These are phyloP conservation scores for Grosmannia clavigera DNA, from an alignment of 2,329 filamentous ascomycete genomes.

Conservation along the genomic window DNA sequence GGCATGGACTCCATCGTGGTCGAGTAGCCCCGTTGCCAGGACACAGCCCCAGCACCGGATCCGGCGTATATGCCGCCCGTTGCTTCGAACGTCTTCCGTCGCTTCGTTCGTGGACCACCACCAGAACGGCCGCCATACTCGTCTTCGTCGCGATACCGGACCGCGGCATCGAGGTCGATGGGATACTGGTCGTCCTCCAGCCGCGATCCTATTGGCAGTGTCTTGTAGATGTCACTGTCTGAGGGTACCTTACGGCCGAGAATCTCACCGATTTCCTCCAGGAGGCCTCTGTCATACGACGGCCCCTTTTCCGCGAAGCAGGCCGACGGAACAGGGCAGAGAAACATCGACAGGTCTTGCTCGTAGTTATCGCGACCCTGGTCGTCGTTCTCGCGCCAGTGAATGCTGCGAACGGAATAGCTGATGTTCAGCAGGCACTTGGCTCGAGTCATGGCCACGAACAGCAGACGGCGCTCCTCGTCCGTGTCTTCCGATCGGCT, in stretches of 20 bases:
- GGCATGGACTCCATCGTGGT: slow-evolving; percentile 52
- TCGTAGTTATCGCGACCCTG: slow-evolving; percentile 29
- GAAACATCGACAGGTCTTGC: slow-evolving; percentile 59
- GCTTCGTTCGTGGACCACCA: slow-evolving; percentile 3
- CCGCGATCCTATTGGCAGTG: slow-evolving; percentile 39
- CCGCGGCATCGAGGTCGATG: slow-evolving; percentile 35
- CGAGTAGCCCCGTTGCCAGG: slow-evolving; percentile 28
- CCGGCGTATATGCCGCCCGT: not conserved
- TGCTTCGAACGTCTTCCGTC: slow-evolving; percentile 13
- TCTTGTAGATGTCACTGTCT: slow-evolving; percentile 38
- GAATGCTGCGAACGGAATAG: slow-evolving; percentile 52
- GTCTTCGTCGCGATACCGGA: not conserved
- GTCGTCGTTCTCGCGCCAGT: slow-evolving; percentile 21
- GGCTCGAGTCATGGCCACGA: slow-evolving; percentile 93
- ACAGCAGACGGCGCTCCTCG: slow-evolving; percentile 79
- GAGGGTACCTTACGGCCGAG: slow-evolving; percentile 50
- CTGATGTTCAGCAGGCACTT: slow-evolving; percentile 79
- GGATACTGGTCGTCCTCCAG: slow-evolving; percentile 59
- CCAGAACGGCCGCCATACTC: not conserved
- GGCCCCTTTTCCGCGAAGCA: slow-evolving; percentile 50
- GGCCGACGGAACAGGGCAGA: slow-evolving; percentile 38
- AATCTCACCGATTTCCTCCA: slow-evolving; percentile 59
- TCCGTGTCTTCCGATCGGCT: slow-evolving; percentile 72
- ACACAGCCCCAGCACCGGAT: slow-evolving; percentile 6
- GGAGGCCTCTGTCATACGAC: slow-evolving; percentile 47